Evolutionary conservation across 768 basidiomycete genomes (phyloP).

Genomic region (Lentinula edodes): DNA sequence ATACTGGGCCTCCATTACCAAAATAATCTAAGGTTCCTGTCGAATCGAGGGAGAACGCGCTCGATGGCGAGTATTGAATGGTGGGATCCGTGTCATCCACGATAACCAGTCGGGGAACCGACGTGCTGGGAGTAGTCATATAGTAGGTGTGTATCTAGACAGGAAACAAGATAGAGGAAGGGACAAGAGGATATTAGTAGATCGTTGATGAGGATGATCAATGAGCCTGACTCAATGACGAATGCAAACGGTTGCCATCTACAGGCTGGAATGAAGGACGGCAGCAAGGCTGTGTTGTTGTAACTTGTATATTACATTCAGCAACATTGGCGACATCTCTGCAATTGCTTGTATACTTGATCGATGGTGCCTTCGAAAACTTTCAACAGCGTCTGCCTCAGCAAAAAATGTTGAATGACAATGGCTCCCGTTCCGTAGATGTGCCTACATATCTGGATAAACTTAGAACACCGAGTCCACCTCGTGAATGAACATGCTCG

Average conservation of each 20-base stretch:
- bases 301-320: not conserved
- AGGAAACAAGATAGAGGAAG: not conserved
- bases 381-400: too few species aligned
- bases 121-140: not conserved
- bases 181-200: not conserved
- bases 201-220: not conserved
- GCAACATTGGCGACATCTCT: too few species aligned
- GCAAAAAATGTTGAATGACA: too few species aligned
- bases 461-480: too few species aligned
- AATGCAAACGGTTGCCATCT: not conserved
- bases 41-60: not conserved
- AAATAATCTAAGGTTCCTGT: not conserved
- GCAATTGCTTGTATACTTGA: too few species aligned
- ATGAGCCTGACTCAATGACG: not conserved
- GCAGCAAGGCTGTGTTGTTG: not conserved
- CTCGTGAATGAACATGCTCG: too few species aligned
- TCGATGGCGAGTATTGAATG: not conserved
- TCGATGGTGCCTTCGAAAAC: too few species aligned
- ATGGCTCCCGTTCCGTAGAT: too few species aligned
- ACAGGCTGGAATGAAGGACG: not conserved
- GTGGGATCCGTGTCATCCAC: conserved; percentile 5
- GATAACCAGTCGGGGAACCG: conserved; percentile 3
- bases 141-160: not conserved
- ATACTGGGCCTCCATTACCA: not conserved
- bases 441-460: too few species aligned